Evolutionary conservation across 2,329 filamentous ascomycete species (phyloP).

Genomic region (Fusarium tricinctum): DNA sequence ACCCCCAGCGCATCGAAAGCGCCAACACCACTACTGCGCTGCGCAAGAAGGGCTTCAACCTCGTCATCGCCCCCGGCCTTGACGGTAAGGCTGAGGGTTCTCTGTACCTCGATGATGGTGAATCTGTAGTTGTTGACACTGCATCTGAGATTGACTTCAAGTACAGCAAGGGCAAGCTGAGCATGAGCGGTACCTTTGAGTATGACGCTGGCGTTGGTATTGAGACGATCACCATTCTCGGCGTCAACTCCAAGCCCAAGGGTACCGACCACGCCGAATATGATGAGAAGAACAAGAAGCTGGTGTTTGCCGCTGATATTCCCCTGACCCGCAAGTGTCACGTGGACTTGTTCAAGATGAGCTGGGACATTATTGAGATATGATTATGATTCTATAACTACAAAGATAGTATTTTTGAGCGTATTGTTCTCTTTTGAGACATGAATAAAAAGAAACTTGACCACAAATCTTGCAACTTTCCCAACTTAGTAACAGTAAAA

Average conservation of each 20-base stretch:
- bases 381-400: background rate
- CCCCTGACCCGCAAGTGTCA: constrained; percentile 38
- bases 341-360: constrained; percentile 6
- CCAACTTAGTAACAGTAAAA: no score
- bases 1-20: constrained; percentile 68
- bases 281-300: constrained; percentile 44
- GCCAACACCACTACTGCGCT: constrained; percentile 74
- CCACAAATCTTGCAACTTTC: no score
- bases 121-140: constrained; percentile 69
- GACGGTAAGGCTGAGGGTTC: constrained; percentile 74
- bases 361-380: rapidly evolving
- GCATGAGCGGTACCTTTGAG: constrained; percentile 66
- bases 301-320: constrained; percentile 40
- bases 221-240: constrained; percentile 64
- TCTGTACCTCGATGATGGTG: constrained; percentile 83
- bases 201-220: constrained; percentile 63
- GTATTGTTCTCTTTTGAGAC: background rate
- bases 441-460: background rate
- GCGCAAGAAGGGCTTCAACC: constrained; percentile 74
- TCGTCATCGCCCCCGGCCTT: constrained; percentile 74
- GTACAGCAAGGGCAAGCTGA: constrained; percentile 67
- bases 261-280: constrained; percentile 36
- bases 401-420: background rate
- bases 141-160: constrained; percentile 72
- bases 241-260: constrained; percentile 45